A percentile compares a stretch with the other conserved stretches of the same genome.
Evolutionary conservation across 164 flowering plant species (phyloP).

Genomic region (Chimonanthus praecox): DNA sequence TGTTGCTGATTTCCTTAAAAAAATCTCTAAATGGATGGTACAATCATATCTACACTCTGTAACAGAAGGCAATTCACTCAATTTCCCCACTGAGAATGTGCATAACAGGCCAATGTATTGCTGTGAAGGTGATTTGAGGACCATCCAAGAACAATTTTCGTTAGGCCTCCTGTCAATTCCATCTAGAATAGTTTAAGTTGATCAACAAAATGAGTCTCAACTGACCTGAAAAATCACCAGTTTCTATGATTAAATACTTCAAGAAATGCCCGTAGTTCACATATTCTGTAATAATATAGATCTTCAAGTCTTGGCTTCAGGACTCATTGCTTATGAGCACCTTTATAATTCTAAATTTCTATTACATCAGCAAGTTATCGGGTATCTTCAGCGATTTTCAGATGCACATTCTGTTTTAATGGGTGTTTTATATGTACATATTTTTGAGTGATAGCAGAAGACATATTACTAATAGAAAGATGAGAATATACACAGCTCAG

Average conservation of each 20-base stretch:
- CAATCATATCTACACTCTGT: not conserved
- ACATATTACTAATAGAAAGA: not conserved
- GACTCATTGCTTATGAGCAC: not conserved
- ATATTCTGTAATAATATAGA: no score
- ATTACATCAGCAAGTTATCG: not conserved
- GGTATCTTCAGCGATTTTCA: not conserved
- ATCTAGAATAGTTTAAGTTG: not conserved
- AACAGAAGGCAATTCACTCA: conserved; percentile 14
- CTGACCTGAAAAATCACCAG: not conserved
- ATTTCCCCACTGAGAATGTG: conserved; percentile 5
- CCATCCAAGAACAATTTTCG: not conserved
- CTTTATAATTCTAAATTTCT: not conserved
- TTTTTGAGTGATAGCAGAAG: not conserved
- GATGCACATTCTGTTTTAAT: no score
- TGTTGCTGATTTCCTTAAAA: conserved; percentile 10
- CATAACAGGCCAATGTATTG: no score
- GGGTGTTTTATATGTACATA: not conserved
- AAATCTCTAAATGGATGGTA: conserved; percentile 4
- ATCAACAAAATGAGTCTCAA: not conserved
- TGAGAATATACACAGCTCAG: no score
- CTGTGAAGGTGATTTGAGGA: not conserved
- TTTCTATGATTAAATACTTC: not conserved
- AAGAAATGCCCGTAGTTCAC: not conserved
- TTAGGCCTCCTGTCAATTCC: not conserved
- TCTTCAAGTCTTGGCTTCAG: not conserved